Percentiles rank a stretch among this genome's conserved stretches.
Evolutionary conservation across 371 early-diverging fungal species (phyloP).

Genomic region (Conidiobolus incongruus): DNA sequence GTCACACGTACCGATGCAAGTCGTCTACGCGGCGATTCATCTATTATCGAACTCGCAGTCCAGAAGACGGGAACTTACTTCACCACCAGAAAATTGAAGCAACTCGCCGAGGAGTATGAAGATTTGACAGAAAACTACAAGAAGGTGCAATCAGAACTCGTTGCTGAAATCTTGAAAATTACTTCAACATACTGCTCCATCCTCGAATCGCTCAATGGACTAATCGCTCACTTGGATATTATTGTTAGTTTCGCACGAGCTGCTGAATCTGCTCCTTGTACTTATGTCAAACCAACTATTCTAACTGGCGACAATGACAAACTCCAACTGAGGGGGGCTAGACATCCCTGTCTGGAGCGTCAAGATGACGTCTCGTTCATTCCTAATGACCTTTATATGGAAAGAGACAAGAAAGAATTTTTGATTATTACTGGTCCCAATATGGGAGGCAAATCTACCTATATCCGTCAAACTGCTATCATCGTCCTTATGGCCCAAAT

Average conservation of each 20-base stretch:
- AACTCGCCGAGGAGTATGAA: slow-evolving; percentile 21
- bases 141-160: slow-evolving; percentile 37
- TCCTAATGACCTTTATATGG: slow-evolving; percentile 69
- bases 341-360: slow-evolving; percentile 90
- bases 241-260: slow-evolving; percentile 75
- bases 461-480: slow-evolving; percentile 85
- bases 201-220: slow-evolving; percentile 47
- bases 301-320: slow-evolving; percentile 25
- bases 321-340: slow-evolving; percentile 32
- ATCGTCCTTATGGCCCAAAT: slow-evolving; percentile 93
- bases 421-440: slow-evolving; percentile 89
- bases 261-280: slow-evolving; percentile 54
- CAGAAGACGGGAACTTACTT: slow-evolving; percentile 77
- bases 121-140: slow-evolving; percentile 34
- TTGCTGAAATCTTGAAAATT: slow-evolving; percentile 16
- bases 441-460: slow-evolving; percentile 92
- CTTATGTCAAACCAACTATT: slow-evolving; percentile 63
- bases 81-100: slow-evolving; percentile 44
- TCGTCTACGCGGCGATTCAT: slow-evolving; percentile 31
- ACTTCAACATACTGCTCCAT: slow-evolving; percentile 43
- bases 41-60: slow-evolving; percentile 69
- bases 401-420: slow-evolving; percentile 31
- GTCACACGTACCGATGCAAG: slow-evolving; percentile 39
- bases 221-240: slow-evolving; percentile 69
- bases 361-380: slow-evolving; percentile 84